Evolutionary conservation across 2,329 filamentous ascomycete species (phyloP).

Genomic region (Nigrograna mackinnonii): DNA sequence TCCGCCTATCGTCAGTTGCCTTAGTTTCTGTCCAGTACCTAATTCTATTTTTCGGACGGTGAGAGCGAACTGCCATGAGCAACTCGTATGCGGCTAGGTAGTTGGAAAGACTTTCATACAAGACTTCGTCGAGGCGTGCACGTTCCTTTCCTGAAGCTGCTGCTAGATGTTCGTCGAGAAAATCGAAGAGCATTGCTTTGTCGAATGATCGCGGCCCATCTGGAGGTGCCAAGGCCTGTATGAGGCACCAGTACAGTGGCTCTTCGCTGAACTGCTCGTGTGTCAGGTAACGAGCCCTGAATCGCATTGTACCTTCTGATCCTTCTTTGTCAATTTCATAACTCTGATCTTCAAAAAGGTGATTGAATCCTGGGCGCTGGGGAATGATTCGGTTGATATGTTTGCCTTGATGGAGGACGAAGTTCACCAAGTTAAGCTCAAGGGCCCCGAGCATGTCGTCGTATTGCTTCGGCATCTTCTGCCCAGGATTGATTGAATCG

Average conservation of each 20-base stretch:
- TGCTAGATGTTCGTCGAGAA: conserved; percentile 17
- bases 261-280: conserved; percentile 4
- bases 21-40: conserved; percentile 1
- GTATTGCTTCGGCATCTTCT: conserved; percentile 10
- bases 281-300: no score
- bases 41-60: conserved; percentile 10
- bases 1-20: conserved; percentile 9
- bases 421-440: conserved; percentile 11
- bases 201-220: conserved; percentile 10
- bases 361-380: conserved; percentile 14
- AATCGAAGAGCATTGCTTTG: conserved; percentile 12
- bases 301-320: no score
- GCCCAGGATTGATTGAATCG: conserved; percentile 8
- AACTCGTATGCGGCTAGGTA: conserved; percentile 12
- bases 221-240: conserved; percentile 9
- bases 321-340: no score
- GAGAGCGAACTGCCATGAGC: conserved; percentile 12
- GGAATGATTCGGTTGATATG: conserved; percentile 10
- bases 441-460: conserved; percentile 12
- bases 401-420: conserved; percentile 2
- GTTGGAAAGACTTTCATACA: conserved; percentile 18
- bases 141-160: conserved; percentile 5
- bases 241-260: conserved; percentile 12
- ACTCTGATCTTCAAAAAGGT: no score
- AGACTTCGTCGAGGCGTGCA: conserved; percentile 12